Evolutionary conservation across 805 yeast species (phyloP), one percentile per base, ranked within the genome.

Genomic region (Pachysolen tannophilus): DNA sequence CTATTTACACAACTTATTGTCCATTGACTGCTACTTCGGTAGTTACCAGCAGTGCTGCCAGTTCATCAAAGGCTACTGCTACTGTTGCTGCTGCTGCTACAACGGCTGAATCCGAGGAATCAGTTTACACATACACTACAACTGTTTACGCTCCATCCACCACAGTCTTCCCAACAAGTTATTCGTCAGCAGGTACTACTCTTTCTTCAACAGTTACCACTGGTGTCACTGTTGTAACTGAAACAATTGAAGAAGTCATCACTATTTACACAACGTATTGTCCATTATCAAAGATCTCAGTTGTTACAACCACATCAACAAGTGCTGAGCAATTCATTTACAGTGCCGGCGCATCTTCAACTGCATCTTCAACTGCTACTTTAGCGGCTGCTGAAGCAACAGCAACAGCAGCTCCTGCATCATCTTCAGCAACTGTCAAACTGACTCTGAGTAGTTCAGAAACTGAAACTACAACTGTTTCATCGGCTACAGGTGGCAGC

Each of bases 1-100:
- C 56, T 31, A 40, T 42, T 23, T 38, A 43, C 40, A 50, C 56
- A 41, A 60, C 66, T 26, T 60, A 50, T 51, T 58, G 64, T 43
- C 67, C 67, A 39, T 25, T 51, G 11, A 38, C 56, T 38, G 46
- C 35, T 10, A 23, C 27, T 8, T 17, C 19, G 14, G 23, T 20
- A 17, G 19, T 29, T 17, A 29, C 32, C 15, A 29, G 25, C 1
- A 29, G 25, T 5, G 8, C 15, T 5, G n/a, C n/a, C n/a, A n/a
- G n/a, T n/a, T n/a, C n/a, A 19, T 23, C 18, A 16, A 29, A 15
- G 20, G 10, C 14, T 18, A 20, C 15, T 6, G 30, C 13, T 11
- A 25, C 28, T 25, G 29, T 21, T 5, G 25, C 30, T 17, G 10
- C 29, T 13, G 25, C 17, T 16, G 35, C n/a, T n/a, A n/a, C n/a